phyloP scores from a whole-genome alignment of 805 yeast species.

The Sugiyamaella valdiviana region DNA sequence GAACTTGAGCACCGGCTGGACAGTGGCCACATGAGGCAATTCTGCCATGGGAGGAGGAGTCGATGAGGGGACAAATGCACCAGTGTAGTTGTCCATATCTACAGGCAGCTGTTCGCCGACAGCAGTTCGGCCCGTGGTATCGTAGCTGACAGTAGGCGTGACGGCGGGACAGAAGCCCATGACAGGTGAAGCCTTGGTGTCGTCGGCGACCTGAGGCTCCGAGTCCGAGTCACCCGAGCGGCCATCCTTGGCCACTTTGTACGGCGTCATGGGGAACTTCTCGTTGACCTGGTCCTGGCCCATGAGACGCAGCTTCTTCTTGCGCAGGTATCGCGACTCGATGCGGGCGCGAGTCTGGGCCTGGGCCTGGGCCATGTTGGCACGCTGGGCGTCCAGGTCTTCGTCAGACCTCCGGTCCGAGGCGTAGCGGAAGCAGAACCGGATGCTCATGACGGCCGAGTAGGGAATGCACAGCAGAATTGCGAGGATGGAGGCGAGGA shows the following conservation, averaged over 20 bases:
- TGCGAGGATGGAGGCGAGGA: slow-evolving; percentile 14
- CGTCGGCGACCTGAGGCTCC: background rate
- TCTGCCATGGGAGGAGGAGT: background rate
- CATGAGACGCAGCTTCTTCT: slow-evolving; percentile 25
- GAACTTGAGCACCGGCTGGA: too few relatives aligned
- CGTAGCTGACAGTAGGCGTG: background rate
- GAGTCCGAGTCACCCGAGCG: background rate
- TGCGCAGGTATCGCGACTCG: slow-evolving; percentile 7
- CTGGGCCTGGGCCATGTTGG: slow-evolving; percentile 3
- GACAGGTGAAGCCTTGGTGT: too few relatives aligned
- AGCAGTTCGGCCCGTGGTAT: background rate
- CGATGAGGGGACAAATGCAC: background rate
- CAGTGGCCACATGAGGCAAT: too few relatives aligned
- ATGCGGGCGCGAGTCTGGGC: slow-evolving; percentile 11
- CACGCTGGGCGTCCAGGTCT: slow-evolving; percentile 9
- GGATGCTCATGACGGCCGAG: slow-evolving; percentile 27
- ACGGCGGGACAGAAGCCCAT: background rate
- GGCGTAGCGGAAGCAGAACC: slow-evolving; percentile 26
- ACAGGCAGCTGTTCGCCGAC: background rate
- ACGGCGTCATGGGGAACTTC: slow-evolving; percentile 29
- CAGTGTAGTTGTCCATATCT: background rate
- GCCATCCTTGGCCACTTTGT: slow-evolving; percentile 21
- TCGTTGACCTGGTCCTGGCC: slow-evolving; percentile 27
- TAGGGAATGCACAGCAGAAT: slow-evolving; percentile 15
- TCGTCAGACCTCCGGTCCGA: slow-evolving; percentile 19